Conservation (phyloP, 768 basidiomycete genomes). For the Strobilomyces confusus region DNA sequence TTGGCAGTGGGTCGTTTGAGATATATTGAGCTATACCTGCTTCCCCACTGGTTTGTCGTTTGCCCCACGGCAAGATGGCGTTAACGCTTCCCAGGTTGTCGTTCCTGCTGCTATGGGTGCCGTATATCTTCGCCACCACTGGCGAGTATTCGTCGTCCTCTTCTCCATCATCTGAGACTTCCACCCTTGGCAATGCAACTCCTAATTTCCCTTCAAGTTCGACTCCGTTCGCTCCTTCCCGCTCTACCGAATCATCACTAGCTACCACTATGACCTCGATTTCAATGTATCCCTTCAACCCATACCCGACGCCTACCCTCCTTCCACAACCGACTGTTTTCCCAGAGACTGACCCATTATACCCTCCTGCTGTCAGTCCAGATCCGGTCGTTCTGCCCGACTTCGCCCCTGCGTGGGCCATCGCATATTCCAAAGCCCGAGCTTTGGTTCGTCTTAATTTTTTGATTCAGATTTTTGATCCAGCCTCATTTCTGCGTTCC, state of each 20-base stretch:
- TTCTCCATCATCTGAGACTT: background rate
- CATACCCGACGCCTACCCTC: conserved; percentile 60
- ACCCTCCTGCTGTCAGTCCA: conserved; percentile 51
- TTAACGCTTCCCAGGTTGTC: conserved; percentile 7
- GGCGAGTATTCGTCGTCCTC: background rate
- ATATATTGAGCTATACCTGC: no score
- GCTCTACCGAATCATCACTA: no score
- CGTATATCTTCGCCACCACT: conserved; percentile 1
- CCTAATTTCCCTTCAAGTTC: background rate
- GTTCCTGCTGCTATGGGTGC: conserved; percentile 13
- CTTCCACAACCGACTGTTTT: conserved; percentile 50
- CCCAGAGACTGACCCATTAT: conserved; percentile 49
- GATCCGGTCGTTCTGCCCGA: conserved; percentile 40
- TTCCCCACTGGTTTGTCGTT: no score
- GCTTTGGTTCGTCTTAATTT: conserved; percentile 37
- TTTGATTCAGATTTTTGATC: background rate
- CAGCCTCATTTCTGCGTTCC: background rate
- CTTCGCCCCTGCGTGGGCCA: conserved; percentile 51
- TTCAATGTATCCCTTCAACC: conserved; percentile 44
- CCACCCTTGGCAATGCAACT: background rate
- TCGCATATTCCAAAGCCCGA: conserved; percentile 57
- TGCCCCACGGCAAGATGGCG: conserved; percentile 17
- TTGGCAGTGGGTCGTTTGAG: no score
- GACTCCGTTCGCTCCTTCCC: conserved; percentile 29
- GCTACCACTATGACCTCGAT: no score